Evolutionary conservation across 2,329 filamentous ascomycete genomes (phyloP).

Genomic region (Colletotrichum viniferum): DNA sequence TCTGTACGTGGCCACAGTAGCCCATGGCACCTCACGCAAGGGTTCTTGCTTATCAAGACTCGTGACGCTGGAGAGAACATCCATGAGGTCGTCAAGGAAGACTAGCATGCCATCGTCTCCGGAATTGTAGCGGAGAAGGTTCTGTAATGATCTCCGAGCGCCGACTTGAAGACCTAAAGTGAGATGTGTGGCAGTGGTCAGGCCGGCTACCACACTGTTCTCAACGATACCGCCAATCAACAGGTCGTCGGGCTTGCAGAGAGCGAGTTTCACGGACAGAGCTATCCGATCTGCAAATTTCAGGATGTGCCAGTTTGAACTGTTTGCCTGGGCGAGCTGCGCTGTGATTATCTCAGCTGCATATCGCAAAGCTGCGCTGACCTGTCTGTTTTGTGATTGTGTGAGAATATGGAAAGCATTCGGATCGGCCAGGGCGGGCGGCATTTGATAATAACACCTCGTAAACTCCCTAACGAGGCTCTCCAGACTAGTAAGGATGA

Average conservation of each 20-base stretch:
- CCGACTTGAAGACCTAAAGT: slow-evolving; percentile 29
- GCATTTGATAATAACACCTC: slow-evolving; percentile 36
- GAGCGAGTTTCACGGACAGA: slow-evolving; percentile 29
- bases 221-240: slow-evolving; percentile 39
- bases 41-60: slow-evolving; percentile 9
- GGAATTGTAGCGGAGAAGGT: slow-evolving; percentile 24
- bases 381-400: slow-evolving; percentile 32
- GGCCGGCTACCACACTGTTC: slow-evolving; percentile 31
- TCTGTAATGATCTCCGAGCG: slow-evolving; percentile 29
- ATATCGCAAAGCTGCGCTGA: slow-evolving; percentile 28
- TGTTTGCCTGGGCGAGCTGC: background rate
- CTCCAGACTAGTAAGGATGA: slow-evolving; percentile 31
- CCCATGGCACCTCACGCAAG: slow-evolving; percentile 33
- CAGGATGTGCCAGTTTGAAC: slow-evolving; percentile 27
- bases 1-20: slow-evolving; percentile 29
- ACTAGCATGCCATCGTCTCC: slow-evolving; percentile 31
- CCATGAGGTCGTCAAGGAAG: slow-evolving; percentile 31
- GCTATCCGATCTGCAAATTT: slow-evolving; percentile 29
- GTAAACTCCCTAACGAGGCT: slow-evolving; percentile 35
- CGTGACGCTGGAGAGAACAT: slow-evolving; percentile 20
- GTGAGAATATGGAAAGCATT: slow-evolving; percentile 37
- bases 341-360: slow-evolving; percentile 24
- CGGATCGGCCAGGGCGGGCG: slow-evolving; percentile 32
- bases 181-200: slow-evolving; percentile 35
- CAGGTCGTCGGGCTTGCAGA: slow-evolving; percentile 36